Conservation (phyloP, 345 rosid genomes). For the Raphanus sativus region DNA sequence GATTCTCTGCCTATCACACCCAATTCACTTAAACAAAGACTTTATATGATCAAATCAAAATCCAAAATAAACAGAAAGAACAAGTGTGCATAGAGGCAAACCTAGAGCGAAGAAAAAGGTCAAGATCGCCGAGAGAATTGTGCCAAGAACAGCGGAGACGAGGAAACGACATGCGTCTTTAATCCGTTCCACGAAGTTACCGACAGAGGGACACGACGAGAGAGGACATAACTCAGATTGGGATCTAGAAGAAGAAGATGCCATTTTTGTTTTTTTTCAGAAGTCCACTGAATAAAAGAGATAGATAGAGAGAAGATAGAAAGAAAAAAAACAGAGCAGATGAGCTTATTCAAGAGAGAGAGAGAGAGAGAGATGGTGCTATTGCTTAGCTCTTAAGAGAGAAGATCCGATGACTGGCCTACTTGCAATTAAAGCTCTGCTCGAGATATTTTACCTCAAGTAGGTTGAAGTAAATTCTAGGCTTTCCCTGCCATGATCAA, state of each 20-base stretch:
- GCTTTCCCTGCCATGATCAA: conserved; percentile 4
- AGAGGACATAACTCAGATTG: conserved; percentile 46
- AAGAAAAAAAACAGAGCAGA: conserved; percentile 24
- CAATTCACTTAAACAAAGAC: neutral
- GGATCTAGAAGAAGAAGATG: conserved; percentile 55
- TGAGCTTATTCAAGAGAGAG: conserved; percentile 19
- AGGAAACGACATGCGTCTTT: conserved; percentile 61
- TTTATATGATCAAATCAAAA: neutral
- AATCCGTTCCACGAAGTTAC: too few relatives aligned
- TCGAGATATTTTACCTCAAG: conserved; percentile 23
- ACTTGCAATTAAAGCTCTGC: conserved; percentile 64
- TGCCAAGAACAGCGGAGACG: conserved; percentile 73
- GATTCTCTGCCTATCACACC: neutral
- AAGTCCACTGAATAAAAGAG: neutral
- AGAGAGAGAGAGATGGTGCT: conserved; percentile 3
- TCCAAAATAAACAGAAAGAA: neutral
- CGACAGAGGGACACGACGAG: conserved; percentile 37
- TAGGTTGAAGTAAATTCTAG: conserved; percentile 30
- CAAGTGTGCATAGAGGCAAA: conserved; percentile 32
- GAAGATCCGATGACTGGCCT: conserved; percentile 41
- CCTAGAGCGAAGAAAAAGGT: conserved; percentile 97
- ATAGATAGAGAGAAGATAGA: neutral
- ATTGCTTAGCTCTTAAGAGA: conserved; percentile 52
- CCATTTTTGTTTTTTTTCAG: conserved; percentile 18
- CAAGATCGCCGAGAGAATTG: conserved; percentile 85